Conservation (phyloP, 2,329 filamentous ascomycete genomes). For the Penicillium polonicum region DNA sequence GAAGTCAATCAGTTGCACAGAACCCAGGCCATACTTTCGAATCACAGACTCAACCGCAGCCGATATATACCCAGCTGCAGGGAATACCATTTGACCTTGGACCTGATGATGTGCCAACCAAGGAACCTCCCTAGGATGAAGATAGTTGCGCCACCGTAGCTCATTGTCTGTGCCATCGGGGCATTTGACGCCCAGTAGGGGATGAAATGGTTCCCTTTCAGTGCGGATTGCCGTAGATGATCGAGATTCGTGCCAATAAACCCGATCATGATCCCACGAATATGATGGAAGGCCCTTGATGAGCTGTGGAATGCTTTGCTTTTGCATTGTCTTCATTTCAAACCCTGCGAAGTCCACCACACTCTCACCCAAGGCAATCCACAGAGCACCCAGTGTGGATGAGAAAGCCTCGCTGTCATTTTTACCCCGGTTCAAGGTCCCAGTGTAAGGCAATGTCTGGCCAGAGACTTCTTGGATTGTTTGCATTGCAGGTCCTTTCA, state of each 20-base stretch:
- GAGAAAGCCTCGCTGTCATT: slow-evolving; percentile 13
- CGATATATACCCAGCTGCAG: slow-evolving; percentile 30
- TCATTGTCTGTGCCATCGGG: slow-evolving; percentile 20
- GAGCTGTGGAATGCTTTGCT: background rate
- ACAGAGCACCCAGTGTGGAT: slow-evolving; percentile 19
- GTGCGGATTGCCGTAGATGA: slow-evolving; percentile 12
- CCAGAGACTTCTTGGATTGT: slow-evolving; percentile 26
- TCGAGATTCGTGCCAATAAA: slow-evolving; percentile 26
- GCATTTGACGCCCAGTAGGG: slow-evolving; percentile 20
- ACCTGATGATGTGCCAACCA: slow-evolving; percentile 38
- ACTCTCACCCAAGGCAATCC: slow-evolving; percentile 17
- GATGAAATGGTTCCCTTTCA: slow-evolving; percentile 18
- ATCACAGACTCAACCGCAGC: slow-evolving; percentile 29
- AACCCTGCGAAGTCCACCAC: slow-evolving; percentile 19
- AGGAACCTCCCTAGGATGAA: slow-evolving; percentile 31
- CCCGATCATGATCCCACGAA: slow-evolving; percentile 24
- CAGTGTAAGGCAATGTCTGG: slow-evolving; percentile 15
- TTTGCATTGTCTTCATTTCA: background rate
- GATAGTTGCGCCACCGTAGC: slow-evolving; percentile 33
- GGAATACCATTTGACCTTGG: slow-evolving; percentile 33
- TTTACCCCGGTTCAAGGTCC: slow-evolving; percentile 17
- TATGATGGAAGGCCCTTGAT: slow-evolving; percentile 23
- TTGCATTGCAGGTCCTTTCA: slow-evolving; percentile 32
- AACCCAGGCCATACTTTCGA: slow-evolving; percentile 12
- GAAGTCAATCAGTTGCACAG: slow-evolving; percentile 25